phyloP scores from a whole-genome alignment of 345 rosid genomes.

The Lepidium didymum region DNA sequence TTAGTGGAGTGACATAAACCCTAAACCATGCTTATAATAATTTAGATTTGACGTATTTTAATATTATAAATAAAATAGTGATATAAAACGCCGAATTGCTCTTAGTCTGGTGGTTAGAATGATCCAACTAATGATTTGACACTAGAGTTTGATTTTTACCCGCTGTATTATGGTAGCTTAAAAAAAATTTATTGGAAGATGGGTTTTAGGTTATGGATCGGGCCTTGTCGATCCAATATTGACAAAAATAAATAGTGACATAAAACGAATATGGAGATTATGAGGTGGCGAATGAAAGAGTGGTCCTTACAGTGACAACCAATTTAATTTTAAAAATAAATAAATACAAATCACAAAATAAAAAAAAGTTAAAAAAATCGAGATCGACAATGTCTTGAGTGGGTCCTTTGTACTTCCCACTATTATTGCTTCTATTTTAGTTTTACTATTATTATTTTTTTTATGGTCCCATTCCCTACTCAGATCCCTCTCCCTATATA shows the following conservation, averaged over 20 bases:
- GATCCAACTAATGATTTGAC: too few species aligned
- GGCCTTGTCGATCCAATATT: too few species aligned
- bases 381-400: constrained; percentile 13
- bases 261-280: constrained; percentile 11
- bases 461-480: constrained; percentile 4
- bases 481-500: background rate
- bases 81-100: too few species aligned
- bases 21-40: background rate
- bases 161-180: too few species aligned
- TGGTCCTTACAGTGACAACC: constrained; percentile 24
- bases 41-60: background rate
- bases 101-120: too few species aligned
- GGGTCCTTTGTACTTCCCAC: constrained; percentile 22
- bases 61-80: background rate
- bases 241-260: constrained; percentile 8
- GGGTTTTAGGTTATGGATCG: too few species aligned
- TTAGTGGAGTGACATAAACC: constrained; percentile 19
- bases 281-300: constrained; percentile 23
- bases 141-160: too few species aligned
- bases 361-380: constrained; percentile 12
- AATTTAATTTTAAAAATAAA: background rate
- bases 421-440: constrained; percentile 16
- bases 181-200: too few species aligned
- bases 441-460: background rate
- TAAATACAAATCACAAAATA: background rate